Evolutionary conservation across 78 protist genomes (phyloP).

Genomic region (Dictyostelium intermedium): DNA sequence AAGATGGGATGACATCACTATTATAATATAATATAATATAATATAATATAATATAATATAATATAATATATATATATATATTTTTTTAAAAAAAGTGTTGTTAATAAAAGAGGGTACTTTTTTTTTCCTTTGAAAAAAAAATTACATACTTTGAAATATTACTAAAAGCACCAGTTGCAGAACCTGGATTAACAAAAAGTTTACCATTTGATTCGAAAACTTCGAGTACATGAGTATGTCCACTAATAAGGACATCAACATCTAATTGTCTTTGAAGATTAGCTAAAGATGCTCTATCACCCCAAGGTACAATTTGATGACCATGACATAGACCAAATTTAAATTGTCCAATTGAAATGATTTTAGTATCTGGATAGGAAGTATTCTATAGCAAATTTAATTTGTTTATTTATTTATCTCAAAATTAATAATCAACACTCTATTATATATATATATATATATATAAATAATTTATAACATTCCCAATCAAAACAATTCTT

Average conservation of each 20-base stretch:
- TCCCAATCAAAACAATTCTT: too few relatives aligned
- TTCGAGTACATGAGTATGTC: conserved; percentile 93
- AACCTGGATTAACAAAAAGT: conserved; percentile 98
- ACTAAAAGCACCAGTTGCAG: conserved; percentile 97
- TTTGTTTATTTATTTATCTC: not conserved
- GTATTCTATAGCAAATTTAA: conserved; percentile 11
- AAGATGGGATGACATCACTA: conserved; percentile 93
- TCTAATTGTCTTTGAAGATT: conserved; percentile 96
- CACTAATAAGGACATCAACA: conserved; percentile 96
- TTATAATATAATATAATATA: not conserved
- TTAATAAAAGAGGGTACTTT: too few relatives aligned
- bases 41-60: not conserved
- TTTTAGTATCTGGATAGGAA: conserved; percentile 84
- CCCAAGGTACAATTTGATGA: conserved; percentile 98
- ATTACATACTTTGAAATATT: conserved; percentile 63
- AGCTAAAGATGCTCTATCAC: conserved; percentile 93
- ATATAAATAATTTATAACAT: too few relatives aligned
- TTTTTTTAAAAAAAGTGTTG: not conserved
- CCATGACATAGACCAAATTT: conserved; percentile 99
- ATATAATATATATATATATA: not conserved
- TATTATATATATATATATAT: too few relatives aligned
- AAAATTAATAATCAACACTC: not conserved
- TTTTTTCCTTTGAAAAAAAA: too few relatives aligned
- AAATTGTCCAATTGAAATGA: conserved; percentile 94
- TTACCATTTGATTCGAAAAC: conserved; percentile 88